Base-by-base conservation (phyloP, 129 eudicot species). In the Mikania micrantha region DNA sequence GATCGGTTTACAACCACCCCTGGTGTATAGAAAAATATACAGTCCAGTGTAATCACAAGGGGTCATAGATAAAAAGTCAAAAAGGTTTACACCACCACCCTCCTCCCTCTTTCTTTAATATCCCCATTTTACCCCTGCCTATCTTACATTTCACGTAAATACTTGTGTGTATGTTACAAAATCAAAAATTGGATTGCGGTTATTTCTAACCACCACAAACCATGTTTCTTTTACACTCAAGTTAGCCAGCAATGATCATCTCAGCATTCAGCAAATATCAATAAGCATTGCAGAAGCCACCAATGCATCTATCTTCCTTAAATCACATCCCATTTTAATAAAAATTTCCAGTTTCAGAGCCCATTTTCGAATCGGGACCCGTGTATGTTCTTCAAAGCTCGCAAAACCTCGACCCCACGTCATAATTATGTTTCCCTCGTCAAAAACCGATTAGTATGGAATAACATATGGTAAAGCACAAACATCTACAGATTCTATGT, bases 401-500 rank as follows among this genome's bases (percentile, higher is more conserved):
- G 34, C 71, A 61, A 54, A 61, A 71, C 65, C 63, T 52, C 54
- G 29, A 41, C 62, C 77, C 70, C 73, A 32, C 22, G 13, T 42
- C 60, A 58, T 45, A 59, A 58, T 63, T 54, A 69, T 64, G 36
- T 56, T 54, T 25, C 28, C 36, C 72, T 50, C 42, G 29, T 76
- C 22, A 32, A 50, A 71, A 60, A 39, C 75, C 68, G 47, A 62
- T 85, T 82, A 88, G 86, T 83, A 85, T 36, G 96, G 96, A 64
- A 88, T 79, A 49, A 88, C 92, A 76, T 88, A 88, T 29, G 90
- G 96, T 79, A 88, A 69, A 52, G 92, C 96, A 77, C 67, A 83
- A 72, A 85, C 64, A 74, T 88, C 92, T 41, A 76, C 89, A 22
- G 87, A 79, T 54, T 88, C 96, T 73, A 88, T 78, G 71, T 73